These are phyloP conservation scores for Oryza punctata DNA, from an alignment of 176 grass and related monocot genomes.

Conservation along the genomic window DNA sequence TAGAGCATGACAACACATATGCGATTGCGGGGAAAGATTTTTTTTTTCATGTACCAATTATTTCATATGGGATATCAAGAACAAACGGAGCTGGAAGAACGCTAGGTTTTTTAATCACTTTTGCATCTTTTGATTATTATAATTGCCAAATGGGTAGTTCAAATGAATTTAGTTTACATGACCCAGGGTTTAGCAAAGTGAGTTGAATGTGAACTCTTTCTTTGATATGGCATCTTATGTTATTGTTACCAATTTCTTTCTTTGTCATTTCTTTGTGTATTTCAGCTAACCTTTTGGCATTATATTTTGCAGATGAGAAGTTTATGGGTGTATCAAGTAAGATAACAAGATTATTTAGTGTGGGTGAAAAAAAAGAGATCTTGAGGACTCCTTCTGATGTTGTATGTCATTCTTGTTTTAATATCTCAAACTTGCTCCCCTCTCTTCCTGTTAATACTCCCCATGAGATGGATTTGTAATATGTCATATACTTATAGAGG, in stretches of 20 bases:
- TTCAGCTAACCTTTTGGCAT: constrained; percentile 17
- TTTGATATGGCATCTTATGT: neutral
- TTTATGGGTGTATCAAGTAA: constrained; percentile 54
- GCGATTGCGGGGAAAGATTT: no score
- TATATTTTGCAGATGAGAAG: constrained; percentile 48
- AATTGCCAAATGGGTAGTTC: neutral
- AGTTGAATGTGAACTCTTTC: neutral
- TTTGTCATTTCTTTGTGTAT: constrained; percentile 4
- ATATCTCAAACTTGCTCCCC: neutral
- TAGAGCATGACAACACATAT: neutral
- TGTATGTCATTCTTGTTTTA: constrained; percentile 44
- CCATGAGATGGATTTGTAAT: neutral
- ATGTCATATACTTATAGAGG: neutral
- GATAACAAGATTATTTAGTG: constrained; percentile 40
- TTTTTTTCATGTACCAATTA: neutral
- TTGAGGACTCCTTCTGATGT: constrained; percentile 50
- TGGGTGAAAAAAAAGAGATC: constrained; percentile 51
- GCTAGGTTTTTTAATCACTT: neutral
- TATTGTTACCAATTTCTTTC: constrained; percentile 2
- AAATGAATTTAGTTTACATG: neutral
- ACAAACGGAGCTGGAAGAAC: neutral
- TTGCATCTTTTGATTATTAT: neutral
- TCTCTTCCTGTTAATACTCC: neutral
- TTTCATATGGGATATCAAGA: neutral
- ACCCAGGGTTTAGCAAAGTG: neutral